Evolutionary conservation across 371 early-diverging fungal species (phyloP).

Genomic region (Pancytospora philotis): DNA sequence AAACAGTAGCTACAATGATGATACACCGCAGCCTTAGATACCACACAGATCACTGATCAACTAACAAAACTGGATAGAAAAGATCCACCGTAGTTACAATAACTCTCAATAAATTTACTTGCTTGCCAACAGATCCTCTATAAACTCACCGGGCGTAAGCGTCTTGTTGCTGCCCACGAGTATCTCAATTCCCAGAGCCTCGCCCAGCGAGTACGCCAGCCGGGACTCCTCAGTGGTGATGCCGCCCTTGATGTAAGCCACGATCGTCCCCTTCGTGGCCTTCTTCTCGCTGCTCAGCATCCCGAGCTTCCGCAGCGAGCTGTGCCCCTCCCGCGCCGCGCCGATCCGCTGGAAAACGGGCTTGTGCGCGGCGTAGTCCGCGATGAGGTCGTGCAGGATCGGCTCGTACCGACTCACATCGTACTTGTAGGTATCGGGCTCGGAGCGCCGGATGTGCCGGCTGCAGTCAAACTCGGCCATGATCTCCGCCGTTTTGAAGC

Average conservation of each 20-base stretch:
- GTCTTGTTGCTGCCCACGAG: constrained; percentile 43
- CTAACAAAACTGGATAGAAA: too few species aligned
- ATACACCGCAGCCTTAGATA: too few species aligned
- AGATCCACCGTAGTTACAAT: too few species aligned
- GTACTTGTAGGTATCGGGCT: constrained; percentile 25
- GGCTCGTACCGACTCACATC: constrained; percentile 56
- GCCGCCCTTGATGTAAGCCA: constrained; percentile 31
- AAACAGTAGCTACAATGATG: too few species aligned
- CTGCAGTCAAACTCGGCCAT: constrained; percentile 14
- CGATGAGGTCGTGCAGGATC: constrained; percentile 42
- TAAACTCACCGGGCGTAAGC: constrained; percentile 22
- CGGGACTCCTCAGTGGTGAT: constrained; percentile 46
- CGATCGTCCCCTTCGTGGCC: neutral
- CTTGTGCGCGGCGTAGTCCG: constrained; percentile 41
- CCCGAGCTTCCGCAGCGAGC: neutral
- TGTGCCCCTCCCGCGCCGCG: neutral
- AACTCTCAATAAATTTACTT: too few species aligned
- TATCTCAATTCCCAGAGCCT: constrained; percentile 44
- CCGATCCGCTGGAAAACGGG: neutral
- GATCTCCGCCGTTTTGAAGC: constrained; percentile 37
- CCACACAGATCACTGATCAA: too few species aligned
- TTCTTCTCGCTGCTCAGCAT: neutral
- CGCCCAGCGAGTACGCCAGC: constrained; percentile 45
- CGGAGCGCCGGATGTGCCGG: constrained; percentile 7
- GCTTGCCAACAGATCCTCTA: constrained; percentile 30